phyloP scores from a whole-genome alignment of 1,284 basidiomycete species.

The Ustilago xerochloae region DNA sequence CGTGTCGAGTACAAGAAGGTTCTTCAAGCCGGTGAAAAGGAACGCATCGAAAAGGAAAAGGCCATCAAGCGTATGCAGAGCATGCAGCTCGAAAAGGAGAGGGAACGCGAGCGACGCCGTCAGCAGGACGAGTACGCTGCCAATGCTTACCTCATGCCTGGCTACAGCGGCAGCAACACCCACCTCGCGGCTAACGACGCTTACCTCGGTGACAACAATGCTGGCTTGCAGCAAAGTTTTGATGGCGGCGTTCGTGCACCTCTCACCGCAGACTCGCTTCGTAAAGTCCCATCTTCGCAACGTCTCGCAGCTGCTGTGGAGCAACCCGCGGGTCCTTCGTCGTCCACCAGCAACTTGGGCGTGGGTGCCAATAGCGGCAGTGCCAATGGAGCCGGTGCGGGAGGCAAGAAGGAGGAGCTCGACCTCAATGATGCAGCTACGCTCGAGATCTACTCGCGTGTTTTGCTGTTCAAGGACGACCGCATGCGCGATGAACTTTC shows the following conservation, averaged over 20 bases:
- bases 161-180: conserved; percentile 15
- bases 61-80: conserved; percentile 93
- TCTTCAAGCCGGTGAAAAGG: conserved; percentile 97
- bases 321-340: conserved; percentile 31
- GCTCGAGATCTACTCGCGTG: conserved; percentile 95
- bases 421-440: conserved; percentile 96
- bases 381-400: conserved; percentile 71
- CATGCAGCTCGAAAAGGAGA: conserved; percentile 64
- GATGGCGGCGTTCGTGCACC: conserved; percentile 23
- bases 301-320: conserved; percentile 17
- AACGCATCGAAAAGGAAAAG: conserved; percentile 98
- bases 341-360: conserved; percentile 61
- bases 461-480: conserved; percentile 97
- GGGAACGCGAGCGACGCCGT: conserved; percentile 51
- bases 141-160: conserved; percentile 49
- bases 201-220: conserved; percentile 11
- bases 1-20: conserved; percentile 99
- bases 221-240: conserved; percentile 16
- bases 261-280: conserved; percentile 49
- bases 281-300: conserved; percentile 44
- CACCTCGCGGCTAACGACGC: conserved; percentile 17
- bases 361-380: conserved; percentile 73
- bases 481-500: conserved; percentile 96
- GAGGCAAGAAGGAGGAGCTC: conserved; percentile 71
- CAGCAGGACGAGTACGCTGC: conserved; percentile 52